phyloP scores from a whole-genome alignment of 495 filamentous ascomycete genomes.

The Friedmanniomyces simplex region DNA sequence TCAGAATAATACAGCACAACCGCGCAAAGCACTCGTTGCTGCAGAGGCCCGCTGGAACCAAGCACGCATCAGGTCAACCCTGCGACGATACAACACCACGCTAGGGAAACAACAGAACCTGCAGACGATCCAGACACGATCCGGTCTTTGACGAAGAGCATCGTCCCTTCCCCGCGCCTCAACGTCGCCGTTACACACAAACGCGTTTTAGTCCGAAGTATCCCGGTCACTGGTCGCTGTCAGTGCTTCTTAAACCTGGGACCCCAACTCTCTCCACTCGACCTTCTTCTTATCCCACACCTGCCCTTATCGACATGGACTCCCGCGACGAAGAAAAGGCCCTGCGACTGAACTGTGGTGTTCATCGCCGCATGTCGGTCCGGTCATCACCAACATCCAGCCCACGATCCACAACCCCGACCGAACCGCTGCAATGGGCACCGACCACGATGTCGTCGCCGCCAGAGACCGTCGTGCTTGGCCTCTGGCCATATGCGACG shows the following conservation, averaged over 20 bases:
- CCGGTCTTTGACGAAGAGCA: not conserved
- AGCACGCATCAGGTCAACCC: not conserved
- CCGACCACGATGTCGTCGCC: not conserved
- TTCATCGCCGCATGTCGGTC: conserved; percentile 6
- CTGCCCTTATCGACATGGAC: not conserved
- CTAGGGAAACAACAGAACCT: not conserved
- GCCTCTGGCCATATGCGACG: conserved; percentile 15
- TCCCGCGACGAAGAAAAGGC: conserved; percentile 2
- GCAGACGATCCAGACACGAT: not conserved
- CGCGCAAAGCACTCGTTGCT: too few relatives aligned
- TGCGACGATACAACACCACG: not conserved
- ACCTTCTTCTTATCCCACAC: not conserved
- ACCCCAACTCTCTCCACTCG: not conserved
- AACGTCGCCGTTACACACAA: not conserved
- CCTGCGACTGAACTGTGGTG: not conserved
- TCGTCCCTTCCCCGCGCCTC: not conserved
- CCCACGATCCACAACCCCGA: conserved; percentile 1
- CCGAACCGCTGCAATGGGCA: not conserved
- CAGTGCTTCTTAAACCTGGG: not conserved
- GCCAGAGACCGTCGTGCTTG: conserved; percentile 11
- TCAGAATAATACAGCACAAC: too few relatives aligned
- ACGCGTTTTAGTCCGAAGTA: not conserved
- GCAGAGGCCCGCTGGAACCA: too few relatives aligned
- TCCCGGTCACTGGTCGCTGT: not conserved
- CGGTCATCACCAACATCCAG: conserved; percentile 6